Base-by-base conservation (phyloP, 2,329 filamentous ascomycete genomes). In the Apiospora phragmitis region DNA sequence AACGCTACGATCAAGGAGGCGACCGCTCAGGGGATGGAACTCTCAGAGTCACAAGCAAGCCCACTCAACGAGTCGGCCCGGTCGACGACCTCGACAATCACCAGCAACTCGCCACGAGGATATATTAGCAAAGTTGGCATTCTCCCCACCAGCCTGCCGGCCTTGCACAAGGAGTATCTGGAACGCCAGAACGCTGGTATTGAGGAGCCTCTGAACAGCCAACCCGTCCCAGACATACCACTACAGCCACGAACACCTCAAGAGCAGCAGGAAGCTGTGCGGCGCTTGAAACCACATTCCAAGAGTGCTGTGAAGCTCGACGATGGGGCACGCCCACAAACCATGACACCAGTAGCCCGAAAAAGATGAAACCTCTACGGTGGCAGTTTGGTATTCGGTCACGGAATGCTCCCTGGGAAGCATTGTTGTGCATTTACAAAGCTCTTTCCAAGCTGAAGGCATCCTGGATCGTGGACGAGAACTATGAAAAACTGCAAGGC, bases 321-420 rank as follows among this genome's bases (percentile, higher is more conserved):
- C 73, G 91, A 88, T 77, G 86, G 81, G 78, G 88, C 83, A 73
- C 85, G 89, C 47, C 90, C 90, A 4, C 88, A 90, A 70, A 86
- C 87, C 26, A 86, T 92, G 83, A 92, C 90, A 2, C 89, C 89
- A 0, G 87, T 91, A 66, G 89, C 90, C 14, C 55, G 4, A 94
- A 93, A 84, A 94, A 93, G 80, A 83, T 87, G 6, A 94, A 93
- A 78, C 93, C 93, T 1, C 93, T 95, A 21, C 94, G 95, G 74
- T 99, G 96, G 96, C 96, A 99, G 80, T 99, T 99, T 79, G 96
- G 96, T 70, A 99, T 99, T 72, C 90, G 96, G 47, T 97, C 94
- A 65, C 91, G 96, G 67, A 99, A 98, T 78, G 93, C 94, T 70
- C 96, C 96, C 0, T 94, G 95, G 77, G 96, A 99, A 80, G 96